A percentile compares a stretch with the other conserved stretches of the same genome.
These are phyloP conservation scores for Platismatia glauca DNA, from an alignment of 495 filamentous ascomycete genomes.

Conservation along the genomic window DNA sequence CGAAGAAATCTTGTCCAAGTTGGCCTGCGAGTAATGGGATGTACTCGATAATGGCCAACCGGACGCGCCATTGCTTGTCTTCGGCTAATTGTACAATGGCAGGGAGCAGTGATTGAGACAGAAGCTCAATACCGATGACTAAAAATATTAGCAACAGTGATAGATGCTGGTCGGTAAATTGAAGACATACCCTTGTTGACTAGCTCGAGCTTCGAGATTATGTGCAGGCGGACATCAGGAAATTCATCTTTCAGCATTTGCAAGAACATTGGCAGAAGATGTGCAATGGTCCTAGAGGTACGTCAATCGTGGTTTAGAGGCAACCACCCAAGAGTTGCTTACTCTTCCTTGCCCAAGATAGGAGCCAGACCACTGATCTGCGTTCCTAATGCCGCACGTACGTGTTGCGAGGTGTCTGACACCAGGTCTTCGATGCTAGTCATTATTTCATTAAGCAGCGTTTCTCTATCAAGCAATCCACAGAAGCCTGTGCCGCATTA, in stretches of 20 bases:
- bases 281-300: slow-evolving; percentile 69
- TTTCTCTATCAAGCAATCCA: slow-evolving; percentile 71
- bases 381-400: slow-evolving; percentile 87
- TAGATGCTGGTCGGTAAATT: neutral
- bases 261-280: slow-evolving; percentile 96
- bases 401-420: slow-evolving; percentile 91
- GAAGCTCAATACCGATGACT: slow-evolving; percentile 96
- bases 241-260: slow-evolving; percentile 99
- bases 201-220: slow-evolving; percentile 95
- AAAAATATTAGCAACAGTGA: slow-evolving; percentile 22
- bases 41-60: slow-evolving; percentile 97
- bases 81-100: slow-evolving; percentile 98
- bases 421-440: slow-evolving; percentile 91
- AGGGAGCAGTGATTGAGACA: slow-evolving; percentile 91
- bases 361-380: slow-evolving; percentile 96
- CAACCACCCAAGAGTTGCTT: slow-evolving; percentile 30
- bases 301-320: slow-evolving; percentile 14
- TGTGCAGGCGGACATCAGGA: slow-evolving; percentile 93
- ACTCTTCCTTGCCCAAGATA: slow-evolving; percentile 97
- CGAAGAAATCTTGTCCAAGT: slow-evolving; percentile 94
- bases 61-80: slow-evolving; percentile 99
- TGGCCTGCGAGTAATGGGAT: slow-evolving; percentile 94
- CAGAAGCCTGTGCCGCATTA: slow-evolving; percentile 65
- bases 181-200: slow-evolving; percentile 75
- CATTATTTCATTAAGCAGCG: slow-evolving; percentile 94